Evolutionary conservation across 768 basidiomycete species (phyloP).

Genomic region (Erythrobasidium yunnanense): DNA sequence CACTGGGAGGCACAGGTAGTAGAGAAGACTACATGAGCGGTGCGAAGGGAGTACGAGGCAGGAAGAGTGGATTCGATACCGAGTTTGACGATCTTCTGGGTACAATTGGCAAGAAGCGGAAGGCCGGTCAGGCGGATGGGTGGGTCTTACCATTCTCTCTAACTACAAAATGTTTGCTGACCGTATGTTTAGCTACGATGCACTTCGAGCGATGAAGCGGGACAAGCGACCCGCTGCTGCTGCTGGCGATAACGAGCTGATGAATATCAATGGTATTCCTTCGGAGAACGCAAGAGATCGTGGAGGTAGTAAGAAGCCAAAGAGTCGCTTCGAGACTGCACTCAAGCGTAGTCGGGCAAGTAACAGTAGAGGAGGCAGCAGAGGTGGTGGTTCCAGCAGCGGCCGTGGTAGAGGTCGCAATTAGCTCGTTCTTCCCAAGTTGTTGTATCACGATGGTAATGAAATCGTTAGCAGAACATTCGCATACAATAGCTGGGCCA

Average conservation of each 20-base stretch:
- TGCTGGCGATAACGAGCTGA: constrained; percentile 24
- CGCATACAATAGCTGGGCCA: too few relatives aligned
- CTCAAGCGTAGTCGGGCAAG: constrained; percentile 26
- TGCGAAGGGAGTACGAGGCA: constrained; percentile 43
- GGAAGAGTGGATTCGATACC: constrained; percentile 62
- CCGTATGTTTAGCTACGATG: constrained; percentile 48
- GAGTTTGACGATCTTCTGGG: constrained; percentile 69
- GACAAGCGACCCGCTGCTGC: constrained; percentile 5
- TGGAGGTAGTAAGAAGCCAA: constrained; percentile 30
- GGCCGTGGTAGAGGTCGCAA: neutral
- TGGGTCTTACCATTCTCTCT: constrained; percentile 42
- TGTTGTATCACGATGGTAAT: neutral
- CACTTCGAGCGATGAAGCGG: constrained; percentile 50
- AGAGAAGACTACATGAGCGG: constrained; percentile 43
- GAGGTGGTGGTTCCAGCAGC: too few relatives aligned
- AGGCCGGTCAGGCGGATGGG: constrained; percentile 53
- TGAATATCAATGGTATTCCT: constrained; percentile 27
- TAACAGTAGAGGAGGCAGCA: neutral
- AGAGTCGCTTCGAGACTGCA: constrained; percentile 38
- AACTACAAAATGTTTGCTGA: too few relatives aligned
- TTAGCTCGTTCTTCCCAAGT: neutral
- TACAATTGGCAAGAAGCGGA: constrained; percentile 34
- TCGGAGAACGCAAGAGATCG: constrained; percentile 22
- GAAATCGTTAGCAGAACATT: too few relatives aligned
- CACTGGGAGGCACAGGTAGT: constrained; percentile 54